phyloP scores from a whole-genome alignment of 208 protist genomes.

The Trichomonas gallinae region DNA sequence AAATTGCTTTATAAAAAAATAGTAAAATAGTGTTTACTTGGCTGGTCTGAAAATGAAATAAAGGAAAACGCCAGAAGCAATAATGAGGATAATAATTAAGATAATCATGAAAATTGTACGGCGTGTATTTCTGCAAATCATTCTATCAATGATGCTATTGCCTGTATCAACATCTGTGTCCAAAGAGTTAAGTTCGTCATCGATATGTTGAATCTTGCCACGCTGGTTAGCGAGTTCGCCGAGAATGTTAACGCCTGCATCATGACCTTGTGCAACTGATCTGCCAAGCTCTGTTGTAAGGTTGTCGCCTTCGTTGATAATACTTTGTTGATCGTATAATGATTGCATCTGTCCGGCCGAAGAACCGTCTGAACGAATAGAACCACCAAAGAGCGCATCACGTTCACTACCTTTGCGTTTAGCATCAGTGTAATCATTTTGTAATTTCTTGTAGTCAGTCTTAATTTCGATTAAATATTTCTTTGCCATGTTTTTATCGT shows the following conservation, averaged over 20 bases:
- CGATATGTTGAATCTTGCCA: background rate
- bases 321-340: background rate
- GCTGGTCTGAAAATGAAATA: background rate
- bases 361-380: background rate
- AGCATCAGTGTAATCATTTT: background rate
- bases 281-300: background rate
- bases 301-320: background rate
- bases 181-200: background rate
- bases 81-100: background rate
- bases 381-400: background rate
- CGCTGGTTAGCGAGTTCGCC: background rate
- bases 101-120: background rate
- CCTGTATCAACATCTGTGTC: background rate
- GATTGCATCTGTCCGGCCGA: background rate
- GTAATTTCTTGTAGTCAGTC: background rate
- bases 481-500: background rate
- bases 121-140: background rate
- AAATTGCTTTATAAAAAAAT: background rate
- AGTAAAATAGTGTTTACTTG: background rate
- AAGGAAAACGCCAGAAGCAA: background rate
- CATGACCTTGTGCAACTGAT: background rate
- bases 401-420: background rate
- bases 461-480: background rate
- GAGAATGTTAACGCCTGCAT: background rate
- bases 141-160: background rate